These are phyloP conservation scores for Phytophthora capsici DNA, from an alignment of 352 stramenopile species.

Conservation along the genomic window DNA sequence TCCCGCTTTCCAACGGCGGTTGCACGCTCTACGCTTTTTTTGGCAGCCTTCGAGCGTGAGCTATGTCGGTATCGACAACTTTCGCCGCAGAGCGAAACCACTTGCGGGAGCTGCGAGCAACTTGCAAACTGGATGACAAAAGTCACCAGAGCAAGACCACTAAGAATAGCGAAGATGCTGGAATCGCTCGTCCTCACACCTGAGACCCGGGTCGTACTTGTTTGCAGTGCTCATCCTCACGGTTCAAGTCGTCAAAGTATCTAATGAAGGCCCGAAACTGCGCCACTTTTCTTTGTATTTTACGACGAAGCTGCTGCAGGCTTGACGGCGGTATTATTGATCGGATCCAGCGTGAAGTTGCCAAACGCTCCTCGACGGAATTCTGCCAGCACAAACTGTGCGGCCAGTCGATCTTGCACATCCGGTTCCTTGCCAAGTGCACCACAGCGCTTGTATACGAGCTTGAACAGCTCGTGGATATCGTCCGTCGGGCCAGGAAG, in stretches of 20 bases:
- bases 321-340: constrained; percentile 33
- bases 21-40: constrained; percentile 26
- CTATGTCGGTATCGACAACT: constrained; percentile 14
- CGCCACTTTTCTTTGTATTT: constrained; percentile 17
- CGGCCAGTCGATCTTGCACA: constrained; percentile 68
- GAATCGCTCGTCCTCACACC: constrained; percentile 24
- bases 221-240: constrained; percentile 20
- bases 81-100: background rate
- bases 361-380: constrained; percentile 82
- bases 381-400: constrained; percentile 74
- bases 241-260: constrained; percentile 9
- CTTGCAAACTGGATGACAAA: constrained; percentile 29
- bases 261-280: constrained; percentile 6
- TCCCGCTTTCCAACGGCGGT: constrained; percentile 35
- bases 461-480: constrained; percentile 69
- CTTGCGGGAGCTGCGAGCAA: constrained; percentile 28
- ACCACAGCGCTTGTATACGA: constrained; percentile 72
- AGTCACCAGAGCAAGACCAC: background rate
- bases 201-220: constrained; percentile 3
- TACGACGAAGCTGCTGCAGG: constrained; percentile 21
- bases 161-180: constrained; percentile 32
- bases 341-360: constrained; percentile 82
- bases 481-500: constrained; percentile 75
- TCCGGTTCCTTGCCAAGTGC: constrained; percentile 82
- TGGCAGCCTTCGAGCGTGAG: background rate